Evolutionary conservation across 306 rosid genomes (phyloP), one percentile per base, ranked within the genome.

Genomic region (Rosa lucieae): DNA sequence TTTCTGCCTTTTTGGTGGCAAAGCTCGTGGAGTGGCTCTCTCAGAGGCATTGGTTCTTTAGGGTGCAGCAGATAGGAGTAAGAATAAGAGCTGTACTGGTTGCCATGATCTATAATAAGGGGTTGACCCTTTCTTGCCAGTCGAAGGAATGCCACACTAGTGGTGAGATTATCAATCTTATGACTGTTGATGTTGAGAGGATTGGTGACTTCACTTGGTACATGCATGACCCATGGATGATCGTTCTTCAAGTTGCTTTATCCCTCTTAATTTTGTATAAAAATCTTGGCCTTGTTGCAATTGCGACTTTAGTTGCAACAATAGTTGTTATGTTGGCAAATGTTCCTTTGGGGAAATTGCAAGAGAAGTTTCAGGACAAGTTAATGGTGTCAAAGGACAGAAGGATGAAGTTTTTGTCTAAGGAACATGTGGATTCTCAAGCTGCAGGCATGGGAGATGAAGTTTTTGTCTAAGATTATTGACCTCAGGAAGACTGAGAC

Each of bases 131-230:
- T 66, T 90, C 97, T 0, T 63, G 87, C 79, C 89, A 84, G 69
- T 89, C 96, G 9, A 88, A 86, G 83, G 89, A 87, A 58, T 83
- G 69, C 5, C 86, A 68, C 73, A 89, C 91, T 20, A 87, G 88
- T 3, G 97, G 98, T 2, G 93, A 92, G 84, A 89, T 90, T 47
- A 86, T 94, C 77, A 94, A 94, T 78, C 89, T 92, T 73, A 80
- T 94, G 94, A 87, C 97, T 2, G 92, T 94, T 80, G 98, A 94
- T 85, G 98, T 97, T 32, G 91, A 76, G 77, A 87, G 97, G 74
- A 48, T 94, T 9, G 93, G 97, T 35, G 89, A 88, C 1, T 90
- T 86, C 82, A 58, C 81, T 81, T 86, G 93, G 97, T 87, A 86
- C 76, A 65, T 94, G 88, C 97, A 94, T 70, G 88, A 88, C 51